Percentiles rank a stretch among this genome's conserved stretches.
Conservation (phyloP, 225 moss, liverwort and hornwort species). For the Polytrichum commune region DNA sequence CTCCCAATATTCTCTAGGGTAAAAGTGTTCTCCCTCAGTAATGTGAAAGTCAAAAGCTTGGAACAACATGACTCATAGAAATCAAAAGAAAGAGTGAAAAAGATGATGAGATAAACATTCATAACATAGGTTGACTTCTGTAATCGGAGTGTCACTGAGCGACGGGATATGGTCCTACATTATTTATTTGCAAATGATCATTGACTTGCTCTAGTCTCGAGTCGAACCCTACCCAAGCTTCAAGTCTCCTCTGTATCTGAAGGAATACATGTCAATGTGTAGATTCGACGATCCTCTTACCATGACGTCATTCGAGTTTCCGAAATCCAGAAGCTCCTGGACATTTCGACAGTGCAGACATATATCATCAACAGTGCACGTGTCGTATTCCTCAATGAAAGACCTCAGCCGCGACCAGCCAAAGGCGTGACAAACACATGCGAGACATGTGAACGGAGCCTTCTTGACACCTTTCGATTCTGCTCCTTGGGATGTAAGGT, state of each 20-base stretch:
- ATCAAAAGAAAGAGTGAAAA: too few relatives aligned
- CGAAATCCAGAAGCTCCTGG: slow-evolving; percentile 92
- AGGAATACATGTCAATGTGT: slow-evolving; percentile 18
- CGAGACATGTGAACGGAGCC: slow-evolving; percentile 95
- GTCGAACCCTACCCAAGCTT: too few relatives aligned
- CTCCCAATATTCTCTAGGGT: too few relatives aligned
- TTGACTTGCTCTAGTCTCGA: too few relatives aligned
- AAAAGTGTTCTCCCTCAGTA: too few relatives aligned
- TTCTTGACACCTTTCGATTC: slow-evolving; percentile 89
- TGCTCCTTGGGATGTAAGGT: slow-evolving; percentile 99
- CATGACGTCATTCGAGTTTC: slow-evolving; percentile 95
- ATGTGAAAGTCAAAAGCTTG: too few relatives aligned
- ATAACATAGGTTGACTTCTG: too few relatives aligned
- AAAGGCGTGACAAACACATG: slow-evolving; percentile 98
- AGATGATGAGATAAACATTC: too few relatives aligned
- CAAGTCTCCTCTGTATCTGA: neutral
- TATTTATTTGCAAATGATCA: too few relatives aligned
- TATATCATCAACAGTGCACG: slow-evolving; percentile 99
- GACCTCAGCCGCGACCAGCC: slow-evolving; percentile 95
- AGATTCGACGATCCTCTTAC: slow-evolving; percentile 99
- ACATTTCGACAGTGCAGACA: slow-evolving; percentile 89
- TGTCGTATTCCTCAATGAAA: slow-evolving; percentile 90
- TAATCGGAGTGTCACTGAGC: too few relatives aligned
- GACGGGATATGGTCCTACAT: too few relatives aligned
- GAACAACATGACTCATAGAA: too few relatives aligned